A percentile compares a stretch with the other conserved stretches of the same genome.
phyloP scores from a whole-genome alignment of 2,329 filamentous ascomycete species.

The Fusarium equiseti region DNA sequence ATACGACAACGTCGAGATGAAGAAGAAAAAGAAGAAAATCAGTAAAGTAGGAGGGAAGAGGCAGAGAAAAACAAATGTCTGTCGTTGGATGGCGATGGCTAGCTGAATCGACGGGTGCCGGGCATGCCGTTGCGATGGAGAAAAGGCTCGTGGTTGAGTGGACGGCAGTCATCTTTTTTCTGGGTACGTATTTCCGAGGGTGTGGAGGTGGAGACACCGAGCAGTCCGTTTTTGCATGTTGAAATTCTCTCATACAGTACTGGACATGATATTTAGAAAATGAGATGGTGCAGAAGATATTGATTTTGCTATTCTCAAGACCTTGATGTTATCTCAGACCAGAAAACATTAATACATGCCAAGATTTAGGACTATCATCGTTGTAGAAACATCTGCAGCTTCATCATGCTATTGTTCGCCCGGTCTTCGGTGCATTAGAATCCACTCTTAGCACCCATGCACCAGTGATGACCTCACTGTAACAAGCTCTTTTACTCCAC shows the following conservation, averaged over 20 bases:
- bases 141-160: constrained; percentile 44
- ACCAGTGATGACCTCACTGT: constrained; percentile 44
- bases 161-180: constrained; percentile 36
- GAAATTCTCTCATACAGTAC: constrained; percentile 48
- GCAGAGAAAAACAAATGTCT: constrained; percentile 22
- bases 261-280: constrained; percentile 1
- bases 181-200: constrained; percentile 42
- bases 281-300: neutral
- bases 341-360: neutral
- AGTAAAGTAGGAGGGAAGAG: constrained; percentile 20
- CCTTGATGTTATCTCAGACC: no score
- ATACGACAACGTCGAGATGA: constrained; percentile 31
- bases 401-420: constrained; percentile 6
- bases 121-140: constrained; percentile 45
- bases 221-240: constrained; percentile 37
- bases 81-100: constrained; percentile 33
- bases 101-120: constrained; percentile 36
- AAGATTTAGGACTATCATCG: neutral
- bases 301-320: no score
- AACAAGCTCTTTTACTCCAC: constrained; percentile 15
- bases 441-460: constrained; percentile 31
- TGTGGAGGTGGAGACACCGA: constrained; percentile 48
- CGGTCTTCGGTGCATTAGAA: neutral
- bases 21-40: constrained; percentile 7
- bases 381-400: constrained; percentile 4